phyloP scores from a whole-genome alignment of 2,329 filamentous ascomycete genomes.

The Paraconiothyrium brasiliense region DNA sequence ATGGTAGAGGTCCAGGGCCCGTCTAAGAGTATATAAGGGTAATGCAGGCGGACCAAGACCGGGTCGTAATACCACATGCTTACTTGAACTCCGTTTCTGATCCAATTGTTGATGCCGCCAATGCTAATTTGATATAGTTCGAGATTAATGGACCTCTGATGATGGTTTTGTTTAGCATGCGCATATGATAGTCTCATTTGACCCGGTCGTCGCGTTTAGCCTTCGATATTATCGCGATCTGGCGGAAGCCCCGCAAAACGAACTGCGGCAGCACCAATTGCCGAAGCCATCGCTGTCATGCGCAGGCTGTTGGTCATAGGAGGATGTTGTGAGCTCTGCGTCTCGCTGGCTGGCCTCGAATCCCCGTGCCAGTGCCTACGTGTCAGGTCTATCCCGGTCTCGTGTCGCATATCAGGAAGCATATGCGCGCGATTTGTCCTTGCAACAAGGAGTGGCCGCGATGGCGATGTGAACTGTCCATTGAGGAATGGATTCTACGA shows the following conservation, averaged over 20 bases:
- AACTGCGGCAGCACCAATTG: slow-evolving; percentile 18
- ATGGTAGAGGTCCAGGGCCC: not conserved
- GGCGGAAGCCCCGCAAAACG: slow-evolving; percentile 4
- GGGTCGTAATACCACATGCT: not conserved
- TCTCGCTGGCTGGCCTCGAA: too few relatives aligned
- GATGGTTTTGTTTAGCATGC: not conserved
- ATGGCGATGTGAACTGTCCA: too few relatives aligned
- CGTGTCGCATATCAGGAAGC: too few relatives aligned
- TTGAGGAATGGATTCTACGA: too few relatives aligned
- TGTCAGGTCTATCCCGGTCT: too few relatives aligned
- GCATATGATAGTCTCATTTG: slow-evolving; percentile 16
- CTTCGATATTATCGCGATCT: slow-evolving; percentile 22
- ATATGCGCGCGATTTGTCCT: too few relatives aligned
- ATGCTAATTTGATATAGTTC: not conserved
- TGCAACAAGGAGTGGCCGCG: too few relatives aligned
- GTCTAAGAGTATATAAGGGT: not conserved
- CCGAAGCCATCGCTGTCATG: slow-evolving; percentile 12
- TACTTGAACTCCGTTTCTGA: not conserved
- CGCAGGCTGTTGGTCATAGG: not conserved
- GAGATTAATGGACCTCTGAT: slow-evolving; percentile 17
- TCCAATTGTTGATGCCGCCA: slow-evolving; percentile 13
- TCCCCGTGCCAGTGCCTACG: too few relatives aligned
- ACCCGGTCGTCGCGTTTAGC: slow-evolving; percentile 17
- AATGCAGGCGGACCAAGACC: not conserved
- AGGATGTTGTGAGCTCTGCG: too few relatives aligned